These are phyloP conservation scores for Colletotrichum paranaense DNA, from an alignment of 2,329 filamentous ascomycete species.

Conservation along the genomic window DNA sequence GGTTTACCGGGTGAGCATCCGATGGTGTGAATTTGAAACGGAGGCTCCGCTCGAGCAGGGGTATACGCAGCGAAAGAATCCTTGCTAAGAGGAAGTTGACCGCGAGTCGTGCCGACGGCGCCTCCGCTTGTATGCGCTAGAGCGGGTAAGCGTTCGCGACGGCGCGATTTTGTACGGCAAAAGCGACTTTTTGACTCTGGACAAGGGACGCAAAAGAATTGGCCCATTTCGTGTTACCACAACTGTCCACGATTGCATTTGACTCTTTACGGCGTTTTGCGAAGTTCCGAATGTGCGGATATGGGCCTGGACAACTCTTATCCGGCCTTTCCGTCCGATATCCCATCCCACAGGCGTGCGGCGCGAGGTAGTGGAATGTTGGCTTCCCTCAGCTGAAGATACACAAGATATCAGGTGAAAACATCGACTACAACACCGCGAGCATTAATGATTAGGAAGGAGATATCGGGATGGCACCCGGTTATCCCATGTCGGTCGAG, in stretches of 20 bases:
- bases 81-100: slow-evolving; percentile 14
- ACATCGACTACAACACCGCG: neutral
- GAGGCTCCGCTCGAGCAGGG: slow-evolving; percentile 18
- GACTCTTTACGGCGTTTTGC: neutral
- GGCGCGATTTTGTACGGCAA: neutral
- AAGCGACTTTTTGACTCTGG: neutral
- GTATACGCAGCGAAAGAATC: neutral
- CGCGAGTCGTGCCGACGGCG: slow-evolving; percentile 24
- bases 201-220: neutral
- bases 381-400: neutral
- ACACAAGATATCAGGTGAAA: neutral
- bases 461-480: neutral
- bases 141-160: neutral
- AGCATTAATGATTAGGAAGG: neutral
- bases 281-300: neutral
- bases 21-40: slow-evolving; percentile 26
- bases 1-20: slow-evolving; percentile 10
- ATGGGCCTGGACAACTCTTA: neutral
- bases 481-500: neutral
- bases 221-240: neutral
- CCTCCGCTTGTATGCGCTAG: slow-evolving; percentile 8
- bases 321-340: neutral
- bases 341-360: neutral
- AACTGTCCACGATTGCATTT: neutral
- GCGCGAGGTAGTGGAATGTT: neutral